Conservation (phyloP, 495 filamentous ascomycete genomes). For the Parachaetomium inaequale region DNA sequence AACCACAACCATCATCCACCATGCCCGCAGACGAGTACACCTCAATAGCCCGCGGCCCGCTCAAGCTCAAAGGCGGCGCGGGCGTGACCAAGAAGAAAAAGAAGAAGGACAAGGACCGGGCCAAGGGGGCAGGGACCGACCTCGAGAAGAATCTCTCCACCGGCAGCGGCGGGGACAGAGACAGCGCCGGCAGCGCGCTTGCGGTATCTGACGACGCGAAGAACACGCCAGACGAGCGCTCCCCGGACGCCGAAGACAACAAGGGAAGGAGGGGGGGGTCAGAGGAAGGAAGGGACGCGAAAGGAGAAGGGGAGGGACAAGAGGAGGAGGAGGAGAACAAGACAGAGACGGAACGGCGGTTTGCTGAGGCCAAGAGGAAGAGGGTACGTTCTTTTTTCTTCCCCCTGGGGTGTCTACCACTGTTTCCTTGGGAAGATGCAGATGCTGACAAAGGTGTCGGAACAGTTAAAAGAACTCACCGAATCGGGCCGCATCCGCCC, state of each 20-base stretch:
- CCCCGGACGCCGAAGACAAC: too few relatives aligned
- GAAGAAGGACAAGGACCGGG: conserved; percentile 41
- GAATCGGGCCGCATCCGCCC: conserved; percentile 43
- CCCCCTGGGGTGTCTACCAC: not conserved
- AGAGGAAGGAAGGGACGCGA: not conserved
- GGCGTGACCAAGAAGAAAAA: conserved; percentile 62
- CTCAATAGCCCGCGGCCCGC: conserved; percentile 59
- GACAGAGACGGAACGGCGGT: conserved; percentile 78
- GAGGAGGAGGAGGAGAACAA: conserved; percentile 46
- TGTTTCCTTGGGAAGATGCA: not conserved
- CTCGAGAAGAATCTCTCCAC: conserved; percentile 39
- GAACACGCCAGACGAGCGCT: not conserved
- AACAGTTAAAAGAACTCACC: conserved; percentile 65
- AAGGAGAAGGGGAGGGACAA: conserved; percentile 22
- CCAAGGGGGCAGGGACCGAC: conserved; percentile 9
- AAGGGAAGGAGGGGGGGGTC: not conserved
- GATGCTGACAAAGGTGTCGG: not conserved
- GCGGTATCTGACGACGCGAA: not conserved
- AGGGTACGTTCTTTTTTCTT: conserved; percentile 54
- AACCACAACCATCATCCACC: not conserved
- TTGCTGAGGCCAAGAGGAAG: conserved; percentile 75
- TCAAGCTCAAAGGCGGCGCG: conserved; percentile 76
- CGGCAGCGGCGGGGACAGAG: conserved; percentile 8
- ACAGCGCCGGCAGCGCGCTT: conserved; percentile 7
- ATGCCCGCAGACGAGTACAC: conserved; percentile 69